phyloP scores from a whole-genome alignment of 345 rosid genomes.

The Euphorbia lathyris region DNA sequence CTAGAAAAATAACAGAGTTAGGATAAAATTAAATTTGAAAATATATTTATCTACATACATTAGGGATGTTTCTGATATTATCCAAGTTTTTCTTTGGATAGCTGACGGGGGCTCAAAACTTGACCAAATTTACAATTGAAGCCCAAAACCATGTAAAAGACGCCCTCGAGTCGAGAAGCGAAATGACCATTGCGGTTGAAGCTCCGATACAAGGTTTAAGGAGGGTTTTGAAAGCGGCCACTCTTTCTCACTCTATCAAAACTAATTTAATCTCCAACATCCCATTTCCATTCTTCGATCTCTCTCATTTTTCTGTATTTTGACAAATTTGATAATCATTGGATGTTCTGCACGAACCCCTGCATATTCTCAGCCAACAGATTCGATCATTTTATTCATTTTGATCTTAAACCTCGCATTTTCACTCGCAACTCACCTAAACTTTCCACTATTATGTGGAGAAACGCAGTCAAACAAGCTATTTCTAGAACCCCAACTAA shows the following conservation, averaged over 20 bases:
- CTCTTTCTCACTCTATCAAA: neutral
- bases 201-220: constrained; percentile 35
- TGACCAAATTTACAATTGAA: neutral
- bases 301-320: neutral
- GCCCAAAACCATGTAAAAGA: neutral
- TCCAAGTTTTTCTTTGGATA: too few species aligned
- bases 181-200: neutral
- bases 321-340: constrained; percentile 16
- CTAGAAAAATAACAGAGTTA: too few species aligned
- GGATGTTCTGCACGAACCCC: constrained; percentile 58
- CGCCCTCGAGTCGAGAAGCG: neutral
- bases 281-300: constrained; percentile 9
- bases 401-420: constrained; percentile 26
- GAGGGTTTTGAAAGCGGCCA: constrained; percentile 48
- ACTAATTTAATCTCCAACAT: neutral
- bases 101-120: too few species aligned
- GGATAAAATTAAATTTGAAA: too few species aligned
- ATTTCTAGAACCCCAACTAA: constrained; percentile 33
- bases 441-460: constrained; percentile 65
- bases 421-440: constrained; percentile 17
- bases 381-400: constrained; percentile 30
- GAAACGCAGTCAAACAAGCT: constrained; percentile 57
- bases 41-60: too few species aligned
- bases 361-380: constrained; percentile 31
- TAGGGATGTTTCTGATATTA: too few species aligned